Base-by-base conservation (phyloP, 2,329 filamentous ascomycete species). In the Neoascochyta sp. region DNA sequence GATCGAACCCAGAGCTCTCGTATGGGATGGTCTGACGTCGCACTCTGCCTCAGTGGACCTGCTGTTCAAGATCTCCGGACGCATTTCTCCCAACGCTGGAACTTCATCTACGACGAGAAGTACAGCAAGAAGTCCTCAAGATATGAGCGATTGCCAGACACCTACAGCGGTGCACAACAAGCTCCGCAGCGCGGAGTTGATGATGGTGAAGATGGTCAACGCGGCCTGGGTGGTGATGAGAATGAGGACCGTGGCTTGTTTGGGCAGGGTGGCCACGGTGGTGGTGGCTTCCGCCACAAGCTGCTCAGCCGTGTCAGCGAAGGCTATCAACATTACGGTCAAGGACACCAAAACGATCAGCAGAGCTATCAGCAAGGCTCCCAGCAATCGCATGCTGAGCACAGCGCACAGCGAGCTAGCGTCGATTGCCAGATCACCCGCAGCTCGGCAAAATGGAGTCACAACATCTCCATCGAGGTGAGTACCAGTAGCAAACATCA, bases 1-100 rank as follows among this genome's bases (percentile, higher is more conserved):
- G 83, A 93, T 51, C 77, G 89, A 27, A 81, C 80, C 8, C 78
- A 80, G 52, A 85, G 73, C 62, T 86, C 85, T 3, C 77, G 89
- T 37, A 95, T 95, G 87, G 88, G 88, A 12, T 95, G 89, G 89
- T 86, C 84, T 9, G 89, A 95, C 62, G 76, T 95, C 36, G 81
- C 83, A 8, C 70, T 95, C 33, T 87, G 80, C 47, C 61, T 95
- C 34, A 74, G 73, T 9, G 88, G 88, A 0, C 80, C 81, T 0
- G 82, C 86, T 7, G 81, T 90, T 0, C 71, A 81, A 41, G 87
- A 85, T 58, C 69, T 95, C 17, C 71, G 79, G 17, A 74, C 76
- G 4, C 87, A 95, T 58, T 95, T 95, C 50, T 74, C 80, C 2
- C 83, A 94, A 54, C 72, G 88, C 48, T 95, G 89, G 87, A 95